Conservation (phyloP, 108 stramenopile species). For the Cyclotella atomus region DNA sequence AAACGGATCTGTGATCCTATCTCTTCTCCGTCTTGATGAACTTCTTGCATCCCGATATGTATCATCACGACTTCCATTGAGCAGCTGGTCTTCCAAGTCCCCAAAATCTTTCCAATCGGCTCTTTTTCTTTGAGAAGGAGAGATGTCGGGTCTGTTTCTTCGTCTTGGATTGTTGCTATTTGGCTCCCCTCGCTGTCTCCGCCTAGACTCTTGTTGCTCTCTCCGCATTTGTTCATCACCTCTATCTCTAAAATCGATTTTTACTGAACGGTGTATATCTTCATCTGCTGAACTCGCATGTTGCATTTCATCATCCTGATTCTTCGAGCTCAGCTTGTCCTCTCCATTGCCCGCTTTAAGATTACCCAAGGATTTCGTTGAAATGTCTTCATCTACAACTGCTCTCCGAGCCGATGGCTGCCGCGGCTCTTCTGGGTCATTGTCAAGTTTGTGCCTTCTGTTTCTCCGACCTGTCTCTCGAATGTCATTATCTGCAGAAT, state of each 20-base stretch:
- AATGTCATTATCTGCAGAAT: no score
- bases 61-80: not conserved
- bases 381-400: not conserved
- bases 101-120: slow-evolving; percentile 10
- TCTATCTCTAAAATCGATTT: not conserved
- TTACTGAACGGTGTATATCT: not conserved
- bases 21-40: not conserved
- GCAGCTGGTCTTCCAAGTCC: slow-evolving; percentile 8
- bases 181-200: not conserved
- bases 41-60: not conserved
- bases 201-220: not conserved
- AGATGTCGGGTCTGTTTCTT: not conserved
- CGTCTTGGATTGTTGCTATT: not conserved
- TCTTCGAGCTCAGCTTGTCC: no score
- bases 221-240: not conserved
- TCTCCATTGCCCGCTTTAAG: no score
- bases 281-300: not conserved
- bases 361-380: no score
- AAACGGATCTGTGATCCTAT: no score
- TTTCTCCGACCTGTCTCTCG: not conserved
- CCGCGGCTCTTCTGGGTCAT: not conserved
- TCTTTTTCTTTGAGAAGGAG: not conserved
- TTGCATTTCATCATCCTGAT: not conserved
- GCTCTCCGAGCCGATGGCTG: not conserved
- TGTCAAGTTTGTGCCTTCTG: not conserved